Base-by-base conservation (phyloP, 192 early-diverging fungal species). In the Phycomyces nitens region DNA sequence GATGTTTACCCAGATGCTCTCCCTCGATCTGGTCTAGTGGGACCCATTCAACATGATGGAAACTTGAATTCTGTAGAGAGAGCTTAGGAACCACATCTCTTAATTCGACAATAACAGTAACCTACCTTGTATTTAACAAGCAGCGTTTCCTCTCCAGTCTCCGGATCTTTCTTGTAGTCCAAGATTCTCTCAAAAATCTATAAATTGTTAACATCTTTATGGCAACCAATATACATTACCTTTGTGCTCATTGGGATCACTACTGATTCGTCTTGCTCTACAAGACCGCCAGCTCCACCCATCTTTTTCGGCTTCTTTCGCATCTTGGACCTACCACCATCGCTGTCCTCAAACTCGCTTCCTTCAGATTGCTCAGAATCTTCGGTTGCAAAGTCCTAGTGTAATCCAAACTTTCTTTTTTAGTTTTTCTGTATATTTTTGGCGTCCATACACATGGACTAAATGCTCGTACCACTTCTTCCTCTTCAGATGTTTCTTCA, bases 51-150 rank as follows among this genome's bases (percentile, higher is more conserved):
- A 77, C 70, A 66, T 88, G 88, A 47, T 79, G 73, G 56, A 88
- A 89, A 73, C 86, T 87, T 75, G 86, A 78, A 69, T 88, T 78
- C 60, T 59, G 20, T 14, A 39, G 8, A 27, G 57, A 16, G n/a
- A 16, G 20, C 20, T 29, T 0, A 34, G 10, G 16, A 12, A 60
- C 40, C 18, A 18, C 6, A 42, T 43, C 8, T 14, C 22, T 49
- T 23, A 12, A 21, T 21, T 20, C 8, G 5, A 53, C 10, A 16
- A 22, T 53, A 0, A 39, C 2, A 21, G 18, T 18, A 39, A 22
- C 2, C 65, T 79, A 87, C 87, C 83, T 92, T 93, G 81, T 88
- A 90, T 73, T 93, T 93, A 47, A 91, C 85, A 47, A 89, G 66
- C 18, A 93, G 66, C 61, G 90, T 82, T 58, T 86, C 82, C n/a